phyloP scores from a whole-genome alignment of 2,329 filamentous ascomycete species.

The Aspergillus sp. region DNA sequence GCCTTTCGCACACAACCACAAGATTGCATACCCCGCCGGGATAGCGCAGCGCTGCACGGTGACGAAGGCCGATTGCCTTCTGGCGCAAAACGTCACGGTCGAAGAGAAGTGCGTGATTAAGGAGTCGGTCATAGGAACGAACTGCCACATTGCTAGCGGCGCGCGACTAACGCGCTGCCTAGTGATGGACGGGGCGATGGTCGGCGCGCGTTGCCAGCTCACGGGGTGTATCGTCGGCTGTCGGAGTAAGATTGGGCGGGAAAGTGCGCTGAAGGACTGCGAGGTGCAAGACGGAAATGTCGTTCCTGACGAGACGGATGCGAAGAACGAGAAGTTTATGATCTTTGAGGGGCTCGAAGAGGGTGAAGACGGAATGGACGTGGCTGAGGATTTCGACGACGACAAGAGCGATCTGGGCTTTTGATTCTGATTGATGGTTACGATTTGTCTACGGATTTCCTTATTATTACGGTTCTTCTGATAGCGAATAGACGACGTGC shows the following conservation, averaged over 20 bases:
- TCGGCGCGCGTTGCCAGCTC: constrained; percentile 75
- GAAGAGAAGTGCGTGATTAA: constrained; percentile 89
- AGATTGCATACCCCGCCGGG: constrained; percentile 73
- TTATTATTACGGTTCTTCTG: not conserved
- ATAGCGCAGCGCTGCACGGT: constrained; percentile 75
- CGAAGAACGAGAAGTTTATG: constrained; percentile 56
- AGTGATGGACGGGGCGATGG: constrained; percentile 81
- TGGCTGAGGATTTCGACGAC: constrained; percentile 21
- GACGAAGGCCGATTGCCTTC: constrained; percentile 68
- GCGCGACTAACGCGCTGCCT: constrained; percentile 79
- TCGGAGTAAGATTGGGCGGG: constrained; percentile 72
- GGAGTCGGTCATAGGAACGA: constrained; percentile 77
- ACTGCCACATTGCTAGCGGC: constrained; percentile 78
- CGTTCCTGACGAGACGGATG: constrained; percentile 65
- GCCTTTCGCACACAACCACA: constrained; percentile 66
- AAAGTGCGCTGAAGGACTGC: constrained; percentile 71
- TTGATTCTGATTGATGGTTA: constrained; percentile 23
- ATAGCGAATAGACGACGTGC: not conserved
- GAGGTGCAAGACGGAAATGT: constrained; percentile 82
- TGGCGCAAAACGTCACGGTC: constrained; percentile 81
- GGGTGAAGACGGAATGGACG: constrained; percentile 24
- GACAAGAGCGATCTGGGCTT: constrained; percentile 14
- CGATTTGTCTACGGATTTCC: not conserved
- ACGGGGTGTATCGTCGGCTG: constrained; percentile 81
- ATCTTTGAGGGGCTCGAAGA: constrained; percentile 39